Evolutionary conservation across 2,329 filamentous ascomycete species (phyloP).

Genomic region (Aschersonia sp.): DNA sequence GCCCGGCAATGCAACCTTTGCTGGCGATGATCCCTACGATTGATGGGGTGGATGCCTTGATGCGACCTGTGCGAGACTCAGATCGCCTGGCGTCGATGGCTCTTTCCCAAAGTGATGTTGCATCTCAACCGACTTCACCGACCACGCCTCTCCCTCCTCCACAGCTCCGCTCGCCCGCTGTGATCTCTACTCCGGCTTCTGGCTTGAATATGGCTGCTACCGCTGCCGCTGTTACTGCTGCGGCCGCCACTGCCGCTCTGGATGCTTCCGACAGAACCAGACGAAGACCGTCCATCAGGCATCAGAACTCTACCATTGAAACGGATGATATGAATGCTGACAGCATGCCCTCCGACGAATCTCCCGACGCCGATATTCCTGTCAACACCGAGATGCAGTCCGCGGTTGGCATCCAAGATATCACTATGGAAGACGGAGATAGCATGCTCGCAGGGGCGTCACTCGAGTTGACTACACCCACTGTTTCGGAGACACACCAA

Average conservation of each 20-base stretch:
- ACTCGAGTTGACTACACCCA: constrained; percentile 61
- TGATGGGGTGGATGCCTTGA: constrained; percentile 57
- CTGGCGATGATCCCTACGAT: constrained; percentile 52
- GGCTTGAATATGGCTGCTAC: constrained; percentile 19
- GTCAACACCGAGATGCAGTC: constrained; percentile 68
- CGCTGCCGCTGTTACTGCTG: constrained; percentile 27
- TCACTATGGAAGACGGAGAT: constrained; percentile 63
- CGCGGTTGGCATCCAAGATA: constrained; percentile 74
- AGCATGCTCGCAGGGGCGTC: constrained; percentile 62
- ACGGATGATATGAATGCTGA: constrained; percentile 77
- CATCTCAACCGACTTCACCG: constrained; percentile 84
- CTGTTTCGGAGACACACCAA: constrained; percentile 63
- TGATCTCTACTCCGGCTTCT: constrained; percentile 16
- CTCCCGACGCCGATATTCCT: constrained; percentile 62
- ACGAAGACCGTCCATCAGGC: constrained; percentile 71
- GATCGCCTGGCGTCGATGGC: constrained; percentile 77
- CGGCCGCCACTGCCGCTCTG: constrained; percentile 28
- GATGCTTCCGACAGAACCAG: constrained; percentile 41
- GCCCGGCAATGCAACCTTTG: constrained; percentile 43
- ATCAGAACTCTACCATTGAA: constrained; percentile 82
- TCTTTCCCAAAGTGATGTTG: constrained; percentile 45
- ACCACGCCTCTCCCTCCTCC: constrained; percentile 66
- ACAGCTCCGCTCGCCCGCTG: constrained; percentile 39
- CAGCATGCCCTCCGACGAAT: constrained; percentile 65
- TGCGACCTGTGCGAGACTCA: constrained; percentile 66